Evolutionary conservation across 2,329 filamentous ascomycete genomes (phyloP).

Genomic region (Exophiala sp.): DNA sequence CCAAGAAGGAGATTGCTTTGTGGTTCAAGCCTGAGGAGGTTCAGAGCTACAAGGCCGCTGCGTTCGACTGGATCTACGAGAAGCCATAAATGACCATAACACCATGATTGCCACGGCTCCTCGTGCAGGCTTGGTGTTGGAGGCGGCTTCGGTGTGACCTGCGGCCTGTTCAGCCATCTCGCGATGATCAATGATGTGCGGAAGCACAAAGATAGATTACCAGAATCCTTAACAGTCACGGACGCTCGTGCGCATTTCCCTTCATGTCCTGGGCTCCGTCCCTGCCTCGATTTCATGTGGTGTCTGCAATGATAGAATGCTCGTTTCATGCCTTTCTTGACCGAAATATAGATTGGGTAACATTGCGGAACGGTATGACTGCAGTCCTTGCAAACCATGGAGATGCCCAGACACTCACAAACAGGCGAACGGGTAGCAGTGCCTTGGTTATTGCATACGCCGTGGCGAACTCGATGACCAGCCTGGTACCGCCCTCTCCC

Average conservation of each 20-base stretch:
- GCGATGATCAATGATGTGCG: too few species aligned
- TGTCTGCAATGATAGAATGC: background rate
- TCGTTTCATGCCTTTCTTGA: conserved; percentile 27
- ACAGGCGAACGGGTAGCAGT: conserved; percentile 71
- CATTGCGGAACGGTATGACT: conserved; percentile 47
- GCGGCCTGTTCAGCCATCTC: background rate
- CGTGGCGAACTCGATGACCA: conserved; percentile 70
- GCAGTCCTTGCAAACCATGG: conserved; percentile 81
- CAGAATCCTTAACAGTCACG: background rate
- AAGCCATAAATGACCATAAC: conserved; percentile 52
- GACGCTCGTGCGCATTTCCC: too few species aligned
- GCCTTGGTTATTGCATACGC: conserved; percentile 90
- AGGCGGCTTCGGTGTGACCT: background rate
- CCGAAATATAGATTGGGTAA: conserved; percentile 39
- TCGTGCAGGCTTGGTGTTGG: background rate
- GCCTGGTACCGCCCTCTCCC: conserved; percentile 47
- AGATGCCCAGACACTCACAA: conserved; percentile 79
- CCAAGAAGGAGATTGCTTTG: conserved; percentile 98
- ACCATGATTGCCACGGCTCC: background rate
- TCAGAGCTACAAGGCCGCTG: conserved; percentile 76
- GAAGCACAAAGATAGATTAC: conserved; percentile 4
- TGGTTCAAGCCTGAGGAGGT: conserved; percentile 94
- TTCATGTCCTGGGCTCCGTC: too few species aligned
- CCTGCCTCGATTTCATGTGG: too few species aligned
- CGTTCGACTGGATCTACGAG: conserved; percentile 97